Conservation (phyloP, 129 eudicot species). For the Glebionis coronaria region DNA sequence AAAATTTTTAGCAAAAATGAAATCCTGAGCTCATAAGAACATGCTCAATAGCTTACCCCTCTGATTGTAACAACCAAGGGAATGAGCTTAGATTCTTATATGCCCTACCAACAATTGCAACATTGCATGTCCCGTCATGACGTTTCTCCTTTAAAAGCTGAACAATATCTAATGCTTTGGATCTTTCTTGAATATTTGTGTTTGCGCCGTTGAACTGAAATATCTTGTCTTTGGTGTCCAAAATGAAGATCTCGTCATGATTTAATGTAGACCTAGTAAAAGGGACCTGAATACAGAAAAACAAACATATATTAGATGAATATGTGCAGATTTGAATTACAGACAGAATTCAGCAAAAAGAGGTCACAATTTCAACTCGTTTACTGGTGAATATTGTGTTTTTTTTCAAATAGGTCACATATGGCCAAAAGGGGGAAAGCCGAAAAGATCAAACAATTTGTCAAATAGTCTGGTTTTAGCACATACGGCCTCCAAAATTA, state of each 20-base stretch:
- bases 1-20: neutral
- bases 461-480: slow-evolving; percentile 13
- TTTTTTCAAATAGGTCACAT: slow-evolving; percentile 4
- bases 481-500: neutral
- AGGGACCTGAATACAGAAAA: slow-evolving; percentile 52
- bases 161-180: slow-evolving; percentile 75
- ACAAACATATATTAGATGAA: slow-evolving; percentile 4
- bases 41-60: neutral
- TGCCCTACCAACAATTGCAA: slow-evolving; percentile 81
- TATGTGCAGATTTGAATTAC: neutral
- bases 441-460: neutral
- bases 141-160: slow-evolving; percentile 72
- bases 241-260: slow-evolving; percentile 88
- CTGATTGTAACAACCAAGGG: neutral
- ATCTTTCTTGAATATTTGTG: slow-evolving; percentile 75
- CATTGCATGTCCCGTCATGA: slow-evolving; percentile 81
- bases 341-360: neutral
- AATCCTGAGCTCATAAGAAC: neutral
- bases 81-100: slow-evolving; percentile 21
- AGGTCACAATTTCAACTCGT: neutral
- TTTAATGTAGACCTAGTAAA: slow-evolving; percentile 70
- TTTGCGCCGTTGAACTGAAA: slow-evolving; percentile 81
- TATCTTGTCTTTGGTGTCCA: slow-evolving; percentile 78
- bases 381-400: slow-evolving; percentile 4
- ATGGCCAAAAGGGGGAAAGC: neutral